Conservation (phyloP, 148 eudicot genomes). For the Rhododendron ovatum region DNA sequence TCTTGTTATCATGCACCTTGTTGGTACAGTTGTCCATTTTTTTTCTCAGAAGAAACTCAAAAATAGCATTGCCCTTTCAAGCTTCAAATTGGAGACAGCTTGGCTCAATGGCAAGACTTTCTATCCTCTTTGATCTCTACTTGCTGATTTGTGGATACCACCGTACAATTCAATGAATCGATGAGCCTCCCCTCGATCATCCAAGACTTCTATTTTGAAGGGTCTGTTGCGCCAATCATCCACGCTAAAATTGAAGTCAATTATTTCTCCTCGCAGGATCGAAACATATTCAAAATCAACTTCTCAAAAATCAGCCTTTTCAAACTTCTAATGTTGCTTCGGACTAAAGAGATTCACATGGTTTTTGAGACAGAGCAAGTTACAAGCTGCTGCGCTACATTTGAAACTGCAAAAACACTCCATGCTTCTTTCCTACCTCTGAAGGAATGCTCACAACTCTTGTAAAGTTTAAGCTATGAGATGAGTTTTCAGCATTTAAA, state of each 20-base stretch:
- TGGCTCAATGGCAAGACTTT: neutral
- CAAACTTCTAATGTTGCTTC: neutral
- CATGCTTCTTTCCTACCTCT: neutral
- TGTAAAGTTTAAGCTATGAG: neutral
- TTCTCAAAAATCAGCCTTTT: neutral
- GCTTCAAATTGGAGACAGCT: neutral
- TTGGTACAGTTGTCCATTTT: neutral
- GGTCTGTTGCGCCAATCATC: neutral
- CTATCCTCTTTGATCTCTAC: neutral
- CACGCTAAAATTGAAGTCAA: neutral
- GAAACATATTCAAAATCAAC: neutral
- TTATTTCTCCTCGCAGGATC: neutral
- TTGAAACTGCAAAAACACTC: neutral
- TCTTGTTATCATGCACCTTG: neutral
- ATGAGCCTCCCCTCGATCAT: neutral
- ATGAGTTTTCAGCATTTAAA: neutral
- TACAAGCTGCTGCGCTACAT: neutral
- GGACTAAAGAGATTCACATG: neutral
- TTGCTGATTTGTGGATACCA: neutral
- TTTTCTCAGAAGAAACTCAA: neutral
- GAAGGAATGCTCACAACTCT: neutral
- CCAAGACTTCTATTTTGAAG: neutral
- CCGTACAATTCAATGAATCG: neutral
- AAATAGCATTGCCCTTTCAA: neutral
- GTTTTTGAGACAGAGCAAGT: neutral